Evolutionary conservation across 305 asterid genomes (phyloP).

Genomic region (Fraxinus floribunda): DNA sequence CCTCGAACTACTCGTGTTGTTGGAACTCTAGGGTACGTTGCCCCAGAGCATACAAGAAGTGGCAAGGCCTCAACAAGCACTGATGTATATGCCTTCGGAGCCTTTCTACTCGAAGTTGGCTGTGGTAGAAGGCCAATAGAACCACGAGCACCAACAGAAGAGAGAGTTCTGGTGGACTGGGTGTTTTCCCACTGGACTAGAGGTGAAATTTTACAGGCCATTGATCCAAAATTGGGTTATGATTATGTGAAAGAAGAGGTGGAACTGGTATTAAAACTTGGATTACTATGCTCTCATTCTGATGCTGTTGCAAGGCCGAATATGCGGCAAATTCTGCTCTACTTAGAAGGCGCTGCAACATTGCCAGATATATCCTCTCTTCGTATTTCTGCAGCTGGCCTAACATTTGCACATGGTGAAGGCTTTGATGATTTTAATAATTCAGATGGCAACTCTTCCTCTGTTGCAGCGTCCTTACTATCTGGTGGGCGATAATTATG

Average conservation of each 20-base stretch:
- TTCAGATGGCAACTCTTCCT: neutral
- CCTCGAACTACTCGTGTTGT: conserved; percentile 62
- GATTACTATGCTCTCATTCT: conserved; percentile 45
- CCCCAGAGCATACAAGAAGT: conserved; percentile 58
- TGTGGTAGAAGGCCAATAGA: conserved; percentile 52
- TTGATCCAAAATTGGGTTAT: conserved; percentile 40
- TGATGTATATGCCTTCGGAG: conserved; percentile 71
- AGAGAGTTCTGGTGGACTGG: conserved; percentile 45
- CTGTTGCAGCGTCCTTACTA: neutral
- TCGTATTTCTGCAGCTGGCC: conserved; percentile 6
- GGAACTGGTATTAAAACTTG: conserved; percentile 11
- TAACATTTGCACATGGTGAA: conserved; percentile 24
- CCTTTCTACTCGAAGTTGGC: conserved; percentile 57
- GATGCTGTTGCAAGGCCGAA: conserved; percentile 45
- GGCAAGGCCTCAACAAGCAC: conserved; percentile 63
- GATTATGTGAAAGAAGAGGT: conserved; percentile 33
- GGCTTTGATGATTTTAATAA: conserved; percentile 46
- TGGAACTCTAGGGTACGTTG: conserved; percentile 20
- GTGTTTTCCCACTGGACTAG: conserved; percentile 40
- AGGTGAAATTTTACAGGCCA: conserved; percentile 37
- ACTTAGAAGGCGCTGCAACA: conserved; percentile 33
- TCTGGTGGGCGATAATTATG: neutral
- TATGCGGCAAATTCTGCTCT: conserved; percentile 40
- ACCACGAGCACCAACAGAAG: conserved; percentile 27
- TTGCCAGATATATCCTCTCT: conserved; percentile 36